These are phyloP conservation scores for Bremia lactucae DNA, from an alignment of 352 stramenopile species.

Conservation along the genomic window DNA sequence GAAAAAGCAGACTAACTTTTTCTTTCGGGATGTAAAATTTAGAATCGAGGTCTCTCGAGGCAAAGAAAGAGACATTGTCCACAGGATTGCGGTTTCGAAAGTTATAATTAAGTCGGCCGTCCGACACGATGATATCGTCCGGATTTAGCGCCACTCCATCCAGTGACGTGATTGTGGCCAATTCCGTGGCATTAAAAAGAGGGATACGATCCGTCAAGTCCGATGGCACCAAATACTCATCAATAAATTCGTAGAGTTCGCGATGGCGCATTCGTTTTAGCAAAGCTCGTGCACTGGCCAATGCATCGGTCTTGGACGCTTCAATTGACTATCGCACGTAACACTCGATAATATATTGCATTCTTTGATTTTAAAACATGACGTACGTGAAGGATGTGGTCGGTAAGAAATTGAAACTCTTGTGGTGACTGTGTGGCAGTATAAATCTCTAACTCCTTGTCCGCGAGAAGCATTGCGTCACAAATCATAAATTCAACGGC, in stretches of 20 bases:
- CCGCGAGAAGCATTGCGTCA: conserved; percentile 72
- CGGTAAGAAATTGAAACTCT: conserved; percentile 69
- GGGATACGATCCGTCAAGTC: conserved; percentile 44
- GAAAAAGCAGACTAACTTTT: conserved; percentile 73
- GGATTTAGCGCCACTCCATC: conserved; percentile 31
- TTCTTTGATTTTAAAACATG: not conserved
- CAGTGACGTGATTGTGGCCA: conserved; percentile 42
- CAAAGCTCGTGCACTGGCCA: conserved; percentile 43
- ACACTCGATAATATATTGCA: not conserved
- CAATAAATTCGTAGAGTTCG: conserved; percentile 80
- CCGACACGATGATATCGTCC: conserved; percentile 74
- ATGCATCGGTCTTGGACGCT: conserved; percentile 40
- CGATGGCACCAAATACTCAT: conserved; percentile 59
- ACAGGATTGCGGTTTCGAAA: conserved; percentile 74
- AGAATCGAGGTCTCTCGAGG: conserved; percentile 40
- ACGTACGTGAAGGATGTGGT: conserved; percentile 62
- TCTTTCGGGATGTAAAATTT: conserved; percentile 76
- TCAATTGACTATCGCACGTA: conserved; percentile 49
- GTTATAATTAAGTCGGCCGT: conserved; percentile 80
- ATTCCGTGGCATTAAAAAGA: conserved; percentile 39
- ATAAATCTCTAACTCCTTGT: conserved; percentile 65
- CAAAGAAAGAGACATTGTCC: conserved; percentile 77
- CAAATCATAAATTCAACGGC: conserved; percentile 87
- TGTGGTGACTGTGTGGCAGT: conserved; percentile 44
- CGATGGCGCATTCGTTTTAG: conserved; percentile 64